These are phyloP conservation scores for Neofusicoccum sp. DNA, from an alignment of 2,329 filamentous ascomycete species.

Conservation along the genomic window DNA sequence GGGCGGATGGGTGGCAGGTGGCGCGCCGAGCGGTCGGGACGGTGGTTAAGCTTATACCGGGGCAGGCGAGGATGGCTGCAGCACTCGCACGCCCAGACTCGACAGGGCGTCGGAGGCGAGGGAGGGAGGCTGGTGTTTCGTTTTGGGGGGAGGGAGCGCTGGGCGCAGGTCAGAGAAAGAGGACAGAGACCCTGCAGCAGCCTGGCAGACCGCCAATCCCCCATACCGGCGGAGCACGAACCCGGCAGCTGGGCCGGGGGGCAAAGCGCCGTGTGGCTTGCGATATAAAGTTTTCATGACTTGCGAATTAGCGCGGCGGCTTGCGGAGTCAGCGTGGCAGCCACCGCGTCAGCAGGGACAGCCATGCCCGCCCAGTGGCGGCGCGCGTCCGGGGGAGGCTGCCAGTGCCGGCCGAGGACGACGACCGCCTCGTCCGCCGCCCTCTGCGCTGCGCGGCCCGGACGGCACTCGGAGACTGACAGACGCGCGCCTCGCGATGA, in stretches of 20 bases:
- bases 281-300: constrained; percentile 10
- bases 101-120: background rate
- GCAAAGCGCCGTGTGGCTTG: constrained; percentile 9
- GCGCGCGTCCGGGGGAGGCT: background rate
- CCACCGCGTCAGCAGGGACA: background rate
- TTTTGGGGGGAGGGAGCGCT: background rate
- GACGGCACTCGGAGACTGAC: background rate
- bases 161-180: constrained; percentile 2
- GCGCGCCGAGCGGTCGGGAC: constrained; percentile 8
- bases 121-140: background rate
- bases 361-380: background rate
- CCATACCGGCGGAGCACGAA: constrained; percentile 7
- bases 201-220: constrained; percentile 8
- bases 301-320: background rate
- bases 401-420: too few relatives aligned
- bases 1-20: background rate
- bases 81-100: background rate
- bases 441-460: too few relatives aligned
- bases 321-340: background rate
- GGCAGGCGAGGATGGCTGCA: background rate
- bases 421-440: too few relatives aligned
- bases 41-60: constrained; percentile 9
- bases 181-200: background rate
- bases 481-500: constrained; percentile 6
- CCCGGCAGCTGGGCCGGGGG: constrained; percentile 5